These are phyloP conservation scores for Colletotrichum siamense DNA, from an alignment of 2,329 filamentous ascomycete genomes.

Conservation along the genomic window DNA sequence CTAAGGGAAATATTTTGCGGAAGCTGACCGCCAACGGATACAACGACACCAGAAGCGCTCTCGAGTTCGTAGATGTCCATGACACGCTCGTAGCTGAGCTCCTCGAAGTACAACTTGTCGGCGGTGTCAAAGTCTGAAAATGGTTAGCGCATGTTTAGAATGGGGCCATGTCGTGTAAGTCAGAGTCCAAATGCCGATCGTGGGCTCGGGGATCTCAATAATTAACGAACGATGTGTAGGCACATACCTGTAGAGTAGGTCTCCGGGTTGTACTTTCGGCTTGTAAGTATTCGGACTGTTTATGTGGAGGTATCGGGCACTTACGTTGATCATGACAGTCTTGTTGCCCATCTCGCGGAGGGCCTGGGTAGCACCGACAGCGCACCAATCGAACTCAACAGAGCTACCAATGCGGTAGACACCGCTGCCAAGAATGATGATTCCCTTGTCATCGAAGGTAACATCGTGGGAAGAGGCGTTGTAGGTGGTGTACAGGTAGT, in stretches of 20 bases:
- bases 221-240: neutral
- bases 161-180: neutral
- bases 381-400: constrained; percentile 99
- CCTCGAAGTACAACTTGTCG: constrained; percentile 95
- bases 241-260: constrained; percentile 51
- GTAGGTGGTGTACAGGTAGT: constrained; percentile 98
- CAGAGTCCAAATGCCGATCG: neutral
- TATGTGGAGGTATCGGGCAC: constrained; percentile 28
- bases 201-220: neutral
- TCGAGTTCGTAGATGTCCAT: constrained; percentile 99
- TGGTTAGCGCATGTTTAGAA: neutral
- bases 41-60: constrained; percentile 82
- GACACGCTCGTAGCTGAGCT: constrained; percentile 94
- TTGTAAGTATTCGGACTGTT: constrained; percentile 56
- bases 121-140: constrained; percentile 85
- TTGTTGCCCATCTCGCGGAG: constrained; percentile 90
- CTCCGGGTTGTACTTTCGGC: constrained; percentile 57
- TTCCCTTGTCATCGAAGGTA: constrained; percentile 90
- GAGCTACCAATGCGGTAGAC: constrained; percentile 98
- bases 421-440: constrained; percentile 87
- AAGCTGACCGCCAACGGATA: constrained; percentile 94
- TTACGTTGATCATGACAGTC: constrained; percentile 94
- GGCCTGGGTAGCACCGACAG: constrained; percentile 86
- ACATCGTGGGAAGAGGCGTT: constrained; percentile 95
- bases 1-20: constrained; percentile 79